Evolutionary conservation across 495 filamentous ascomycete genomes (phyloP).

Genomic region (Penicillium daleae): DNA sequence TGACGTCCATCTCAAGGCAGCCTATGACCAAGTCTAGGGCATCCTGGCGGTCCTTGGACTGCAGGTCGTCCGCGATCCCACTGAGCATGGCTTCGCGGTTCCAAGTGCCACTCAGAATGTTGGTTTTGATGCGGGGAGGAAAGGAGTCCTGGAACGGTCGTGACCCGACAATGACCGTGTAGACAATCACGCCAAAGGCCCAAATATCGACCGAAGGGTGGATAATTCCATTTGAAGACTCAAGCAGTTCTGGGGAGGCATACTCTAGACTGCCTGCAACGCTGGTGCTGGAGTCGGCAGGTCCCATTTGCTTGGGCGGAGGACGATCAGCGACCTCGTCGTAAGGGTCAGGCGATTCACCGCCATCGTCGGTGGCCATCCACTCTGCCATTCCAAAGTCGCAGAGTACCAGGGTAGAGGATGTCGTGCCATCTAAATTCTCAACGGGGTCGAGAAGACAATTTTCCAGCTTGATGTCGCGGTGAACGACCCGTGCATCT

Average conservation of each 20-base stretch:
- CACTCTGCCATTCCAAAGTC: constrained; percentile 81
- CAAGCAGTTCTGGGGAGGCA: constrained; percentile 64
- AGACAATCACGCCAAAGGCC: constrained; percentile 73
- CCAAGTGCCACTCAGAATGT: constrained; percentile 68
- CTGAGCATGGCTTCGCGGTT: constrained; percentile 54
- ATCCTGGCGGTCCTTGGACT: constrained; percentile 37
- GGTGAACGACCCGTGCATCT: constrained; percentile 70
- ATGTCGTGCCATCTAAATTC: constrained; percentile 44
- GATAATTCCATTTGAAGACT: constrained; percentile 51
- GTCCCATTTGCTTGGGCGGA: constrained; percentile 55
- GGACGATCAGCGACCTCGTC: constrained; percentile 51
- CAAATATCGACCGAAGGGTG: constrained; percentile 68
- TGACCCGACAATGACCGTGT: constrained; percentile 63
- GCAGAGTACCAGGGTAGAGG: constrained; percentile 66
- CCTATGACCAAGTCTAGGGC: constrained; percentile 56
- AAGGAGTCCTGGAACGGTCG: constrained; percentile 70
- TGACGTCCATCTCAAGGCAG: constrained; percentile 56
- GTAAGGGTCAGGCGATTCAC: constrained; percentile 52
- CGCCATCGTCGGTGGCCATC: constrained; percentile 58
- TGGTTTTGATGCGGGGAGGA: constrained; percentile 58
- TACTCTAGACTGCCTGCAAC: constrained; percentile 70
- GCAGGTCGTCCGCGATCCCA: constrained; percentile 24
- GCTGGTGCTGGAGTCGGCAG: constrained; percentile 59
- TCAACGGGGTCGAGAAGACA: constrained; percentile 67
- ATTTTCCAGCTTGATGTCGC: constrained; percentile 80